Evolutionary conservation across 108 stramenopile species (phyloP).

Genomic region (Chaetoceros muelleri): DNA sequence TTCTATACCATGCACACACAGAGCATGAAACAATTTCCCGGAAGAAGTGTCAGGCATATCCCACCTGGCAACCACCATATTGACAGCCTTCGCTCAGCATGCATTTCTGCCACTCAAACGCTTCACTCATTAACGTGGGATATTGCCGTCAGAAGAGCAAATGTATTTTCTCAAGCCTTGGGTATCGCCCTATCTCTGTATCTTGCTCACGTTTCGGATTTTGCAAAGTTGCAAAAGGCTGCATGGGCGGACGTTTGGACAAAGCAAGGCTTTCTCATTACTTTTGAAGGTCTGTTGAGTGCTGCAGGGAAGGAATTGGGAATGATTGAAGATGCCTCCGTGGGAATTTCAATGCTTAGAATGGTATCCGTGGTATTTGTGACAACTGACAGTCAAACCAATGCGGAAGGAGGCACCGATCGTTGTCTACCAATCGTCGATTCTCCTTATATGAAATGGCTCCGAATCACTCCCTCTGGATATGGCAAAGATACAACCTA

Average conservation of each 20-base stretch:
- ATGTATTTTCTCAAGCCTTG: slow-evolving; percentile 74
- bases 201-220: slow-evolving; percentile 54
- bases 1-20: slow-evolving; percentile 44
- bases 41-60: slow-evolving; percentile 29
- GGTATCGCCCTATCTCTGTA: slow-evolving; percentile 70
- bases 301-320: slow-evolving; percentile 84
- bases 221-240: slow-evolving; percentile 18
- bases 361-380: slow-evolving; percentile 56
- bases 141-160: slow-evolving; percentile 64
- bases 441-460: slow-evolving; percentile 61
- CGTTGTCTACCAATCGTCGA: slow-evolving; percentile 32
- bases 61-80: slow-evolving; percentile 36
- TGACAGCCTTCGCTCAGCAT: slow-evolving; percentile 30
- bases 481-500: slow-evolving; percentile 26
- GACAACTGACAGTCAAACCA: slow-evolving; percentile 20
- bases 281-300: slow-evolving; percentile 78
- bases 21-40: neutral
- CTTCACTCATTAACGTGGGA: slow-evolving; percentile 73
- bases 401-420: slow-evolving; percentile 10
- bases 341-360: slow-evolving; percentile 73
- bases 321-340: slow-evolving; percentile 84
- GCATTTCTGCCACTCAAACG: slow-evolving; percentile 51
- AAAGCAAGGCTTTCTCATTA: slow-evolving; percentile 71
- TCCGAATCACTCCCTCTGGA: slow-evolving; percentile 22
- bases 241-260: slow-evolving; percentile 61